Conservation (phyloP, 2,329 filamentous ascomycete species). For the Cucurbitaria berberidis region DNA sequence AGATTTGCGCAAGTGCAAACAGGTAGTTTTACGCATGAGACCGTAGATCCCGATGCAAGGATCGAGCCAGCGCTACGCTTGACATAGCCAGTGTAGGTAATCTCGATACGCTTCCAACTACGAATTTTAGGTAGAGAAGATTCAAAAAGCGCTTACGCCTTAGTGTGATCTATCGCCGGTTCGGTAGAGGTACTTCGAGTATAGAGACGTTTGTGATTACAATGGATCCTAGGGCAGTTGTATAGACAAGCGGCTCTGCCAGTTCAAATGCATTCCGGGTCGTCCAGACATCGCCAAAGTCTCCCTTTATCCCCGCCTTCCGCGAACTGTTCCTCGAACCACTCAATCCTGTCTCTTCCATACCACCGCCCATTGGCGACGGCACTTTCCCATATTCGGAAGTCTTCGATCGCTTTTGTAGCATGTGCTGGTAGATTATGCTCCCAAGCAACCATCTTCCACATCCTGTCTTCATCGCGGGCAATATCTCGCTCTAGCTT, state of each 20-base stretch:
- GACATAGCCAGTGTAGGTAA: too few species aligned
- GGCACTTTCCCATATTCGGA: background rate
- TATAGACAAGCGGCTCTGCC: background rate
- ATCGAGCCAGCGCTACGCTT: background rate
- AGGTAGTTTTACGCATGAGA: background rate
- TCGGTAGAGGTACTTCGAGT: too few species aligned
- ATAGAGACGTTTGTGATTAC: too few species aligned
- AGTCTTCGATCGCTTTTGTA: background rate
- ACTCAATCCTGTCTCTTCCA: background rate
- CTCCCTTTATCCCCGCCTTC: background rate
- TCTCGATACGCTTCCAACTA: too few species aligned
- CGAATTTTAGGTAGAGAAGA: too few species aligned
- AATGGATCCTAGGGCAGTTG: background rate
- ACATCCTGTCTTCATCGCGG: background rate
- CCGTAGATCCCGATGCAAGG: background rate
- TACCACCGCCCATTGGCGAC: background rate
- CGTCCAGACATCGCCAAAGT: background rate
- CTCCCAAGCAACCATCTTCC: background rate
- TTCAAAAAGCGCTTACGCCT: too few species aligned
- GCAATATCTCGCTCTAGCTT: background rate
- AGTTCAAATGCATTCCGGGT: background rate
- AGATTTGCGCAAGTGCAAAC: background rate
- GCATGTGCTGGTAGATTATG: conserved; percentile 1
- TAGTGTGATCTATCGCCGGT: too few species aligned
- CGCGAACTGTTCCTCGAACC: background rate